Percentiles rank a stretch among this genome's conserved stretches.
phyloP scores from a whole-genome alignment of 2,329 filamentous ascomycete genomes.

The Exserohilum turcica region DNA sequence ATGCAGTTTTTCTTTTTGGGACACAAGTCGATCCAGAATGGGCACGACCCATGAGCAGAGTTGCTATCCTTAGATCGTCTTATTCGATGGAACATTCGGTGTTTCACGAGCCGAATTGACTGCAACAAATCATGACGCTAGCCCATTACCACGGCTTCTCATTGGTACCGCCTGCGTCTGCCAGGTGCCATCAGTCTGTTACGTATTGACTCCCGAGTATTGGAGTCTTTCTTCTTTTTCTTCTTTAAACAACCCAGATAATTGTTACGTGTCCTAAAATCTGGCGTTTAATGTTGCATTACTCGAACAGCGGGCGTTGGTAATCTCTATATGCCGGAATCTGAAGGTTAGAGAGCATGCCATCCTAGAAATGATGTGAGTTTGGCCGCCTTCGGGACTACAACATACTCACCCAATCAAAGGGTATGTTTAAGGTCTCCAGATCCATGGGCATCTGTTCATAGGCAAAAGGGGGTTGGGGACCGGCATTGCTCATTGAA shows the following conservation, averaged over 20 bases:
- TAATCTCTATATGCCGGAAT: conserved; percentile 12
- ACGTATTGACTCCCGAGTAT: no score
- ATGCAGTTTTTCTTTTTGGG: background rate
- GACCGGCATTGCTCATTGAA: conserved; percentile 10
- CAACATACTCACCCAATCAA: conserved; percentile 29
- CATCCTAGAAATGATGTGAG: conserved; percentile 12
- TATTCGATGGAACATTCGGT: background rate
- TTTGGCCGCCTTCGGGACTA: background rate
- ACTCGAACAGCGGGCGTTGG: background rate
- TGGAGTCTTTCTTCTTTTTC: no score
- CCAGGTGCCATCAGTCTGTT: background rate
- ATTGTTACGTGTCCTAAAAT: background rate
- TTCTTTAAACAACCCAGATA: no score
- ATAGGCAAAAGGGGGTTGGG: conserved; percentile 22
- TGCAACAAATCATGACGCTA: background rate
- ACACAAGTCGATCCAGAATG: background rate
- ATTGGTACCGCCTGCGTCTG: background rate
- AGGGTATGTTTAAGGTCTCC: conserved; percentile 20
- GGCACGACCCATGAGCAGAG: background rate
- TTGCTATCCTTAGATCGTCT: background rate
- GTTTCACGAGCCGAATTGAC: conserved; percentile 1
- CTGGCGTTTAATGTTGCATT: background rate
- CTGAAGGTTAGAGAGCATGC: conserved; percentile 16
- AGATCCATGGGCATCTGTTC: conserved; percentile 31
- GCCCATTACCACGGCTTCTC: background rate